A percentile compares a stretch with the other conserved stretches of the same genome.
Evolutionary conservation across 2,329 filamentous ascomycete genomes (phyloP).

Genomic region (Acrocalymma vagum): DNA sequence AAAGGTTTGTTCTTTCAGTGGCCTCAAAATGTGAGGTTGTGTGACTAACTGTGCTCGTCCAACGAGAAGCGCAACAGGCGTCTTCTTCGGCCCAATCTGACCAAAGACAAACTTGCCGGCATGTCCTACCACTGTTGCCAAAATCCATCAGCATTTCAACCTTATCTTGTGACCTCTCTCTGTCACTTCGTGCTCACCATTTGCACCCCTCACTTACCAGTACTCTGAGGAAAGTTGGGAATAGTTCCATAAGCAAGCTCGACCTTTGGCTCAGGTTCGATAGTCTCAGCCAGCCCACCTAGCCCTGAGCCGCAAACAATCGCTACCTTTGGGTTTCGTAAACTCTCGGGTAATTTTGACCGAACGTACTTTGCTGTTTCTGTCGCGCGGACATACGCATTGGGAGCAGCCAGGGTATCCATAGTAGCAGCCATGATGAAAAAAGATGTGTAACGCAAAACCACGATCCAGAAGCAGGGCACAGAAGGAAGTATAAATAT

Average conservation of each 20-base stretch:
- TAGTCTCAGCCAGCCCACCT: slow-evolving; percentile 66
- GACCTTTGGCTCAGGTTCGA: slow-evolving; percentile 58
- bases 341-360: slow-evolving; percentile 55
- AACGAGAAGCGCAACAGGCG: slow-evolving; percentile 69
- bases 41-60: slow-evolving; percentile 69
- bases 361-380: slow-evolving; percentile 63
- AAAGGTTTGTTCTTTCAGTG: neutral
- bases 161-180: no score
- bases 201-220: slow-evolving; percentile 57
- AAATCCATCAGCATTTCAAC: slow-evolving; percentile 5
- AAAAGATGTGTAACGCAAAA: neutral
- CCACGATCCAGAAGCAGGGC: neutral
- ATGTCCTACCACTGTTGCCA: slow-evolving; percentile 63
- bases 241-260: slow-evolving; percentile 67
- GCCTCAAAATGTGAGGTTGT: slow-evolving; percentile 1
- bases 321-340: slow-evolving; percentile 65
- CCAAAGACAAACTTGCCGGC: slow-evolving; percentile 72
- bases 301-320: slow-evolving; percentile 73
- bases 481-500: slow-evolving; percentile 6
- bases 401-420: slow-evolving; percentile 37
- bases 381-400: slow-evolving; percentile 52
- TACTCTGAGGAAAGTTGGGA: slow-evolving; percentile 68
- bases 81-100: slow-evolving; percentile 60
- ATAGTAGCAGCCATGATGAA: slow-evolving; percentile 25
- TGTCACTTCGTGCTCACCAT: neutral